phyloP scores from a whole-genome alignment of 2,329 filamentous ascomycete species.

The Trichophyton equinum region DNA sequence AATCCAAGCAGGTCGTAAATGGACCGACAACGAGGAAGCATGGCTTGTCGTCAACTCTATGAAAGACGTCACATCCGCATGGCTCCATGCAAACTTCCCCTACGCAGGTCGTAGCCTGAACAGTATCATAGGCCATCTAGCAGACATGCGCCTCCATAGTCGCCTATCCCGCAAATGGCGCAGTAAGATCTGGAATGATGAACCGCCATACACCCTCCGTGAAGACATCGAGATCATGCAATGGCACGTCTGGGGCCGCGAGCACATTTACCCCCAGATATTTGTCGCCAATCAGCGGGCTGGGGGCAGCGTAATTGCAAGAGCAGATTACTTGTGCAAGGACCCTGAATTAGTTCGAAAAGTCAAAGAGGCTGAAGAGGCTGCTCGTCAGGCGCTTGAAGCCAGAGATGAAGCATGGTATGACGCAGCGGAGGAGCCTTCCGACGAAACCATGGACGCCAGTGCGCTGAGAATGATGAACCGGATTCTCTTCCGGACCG shows the following conservation, averaged over 20 bases:
- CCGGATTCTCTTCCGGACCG: neutral
- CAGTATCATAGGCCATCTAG: slow-evolving; percentile 10
- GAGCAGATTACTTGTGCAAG: slow-evolving; percentile 11
- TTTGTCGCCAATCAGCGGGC: slow-evolving; percentile 12
- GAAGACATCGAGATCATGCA: slow-evolving; percentile 15
- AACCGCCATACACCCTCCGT: slow-evolving; percentile 10
- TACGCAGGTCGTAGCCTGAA: slow-evolving; percentile 1
- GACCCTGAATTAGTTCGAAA: slow-evolving; percentile 7
- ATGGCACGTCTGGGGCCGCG: slow-evolving; percentile 12
- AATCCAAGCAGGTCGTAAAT: slow-evolving; percentile 4
- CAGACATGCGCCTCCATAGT: slow-evolving; percentile 9
- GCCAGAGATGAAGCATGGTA: neutral
- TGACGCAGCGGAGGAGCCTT: neutral
- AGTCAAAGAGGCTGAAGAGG: neutral
- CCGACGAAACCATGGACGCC: neutral
- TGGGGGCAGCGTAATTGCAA: slow-evolving; percentile 8
- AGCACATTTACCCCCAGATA: slow-evolving; percentile 11
- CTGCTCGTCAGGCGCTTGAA: neutral
- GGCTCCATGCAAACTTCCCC: slow-evolving; percentile 12
- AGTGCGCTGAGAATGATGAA: neutral
- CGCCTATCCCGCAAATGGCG: slow-evolving; percentile 11
- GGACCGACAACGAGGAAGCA: slow-evolving; percentile 12
- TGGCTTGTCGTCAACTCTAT: slow-evolving; percentile 13
- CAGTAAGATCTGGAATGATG: slow-evolving; percentile 4
- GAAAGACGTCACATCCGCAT: slow-evolving; percentile 7